Percentiles rank a stretch among this genome's conserved stretches.
Conservation (phyloP, 2,329 filamentous ascomycete species). For the Aspergillus persii region DNA sequence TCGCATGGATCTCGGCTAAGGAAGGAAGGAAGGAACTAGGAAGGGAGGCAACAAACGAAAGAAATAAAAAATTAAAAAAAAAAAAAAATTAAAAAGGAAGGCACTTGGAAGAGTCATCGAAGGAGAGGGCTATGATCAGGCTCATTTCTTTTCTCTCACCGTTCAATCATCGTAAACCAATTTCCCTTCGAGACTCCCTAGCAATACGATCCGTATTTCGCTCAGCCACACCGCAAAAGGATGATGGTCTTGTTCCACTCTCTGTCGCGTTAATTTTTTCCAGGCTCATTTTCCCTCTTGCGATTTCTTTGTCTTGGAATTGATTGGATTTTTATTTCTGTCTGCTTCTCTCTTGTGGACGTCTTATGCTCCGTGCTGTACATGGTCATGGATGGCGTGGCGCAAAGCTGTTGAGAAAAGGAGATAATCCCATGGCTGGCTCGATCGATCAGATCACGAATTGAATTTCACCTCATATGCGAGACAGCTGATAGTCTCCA, state of each 20-base stretch:
- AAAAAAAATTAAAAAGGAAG: slow-evolving; percentile 21
- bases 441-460: slow-evolving; percentile 9
- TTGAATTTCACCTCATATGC: slow-evolving; percentile 10
- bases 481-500: slow-evolving; percentile 12
- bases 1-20: slow-evolving; percentile 29
- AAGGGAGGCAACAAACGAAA: background rate
- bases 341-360: background rate
- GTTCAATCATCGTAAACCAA: background rate
- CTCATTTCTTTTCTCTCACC: background rate
- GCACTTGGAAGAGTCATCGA: slow-evolving; percentile 28
- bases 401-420: background rate
- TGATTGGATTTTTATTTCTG: background rate
- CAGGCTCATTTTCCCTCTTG: background rate
- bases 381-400: background rate
- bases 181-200: background rate
- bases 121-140: slow-evolving; percentile 6
- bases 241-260: background rate
- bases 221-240: slow-evolving; percentile 2
- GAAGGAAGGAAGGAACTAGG: slow-evolving; percentile 18
- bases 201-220: slow-evolving; percentile 7
- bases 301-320: background rate
- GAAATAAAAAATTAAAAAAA: slow-evolving; percentile 14
- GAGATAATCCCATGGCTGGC: background rate
- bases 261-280: background rate
- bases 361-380: too few relatives aligned